A percentile compares a stretch with the other conserved stretches of the same genome.
Evolutionary conservation across 192 early-diverging fungal genomes (phyloP).

Genomic region (Coemansia guatemalensis): DNA sequence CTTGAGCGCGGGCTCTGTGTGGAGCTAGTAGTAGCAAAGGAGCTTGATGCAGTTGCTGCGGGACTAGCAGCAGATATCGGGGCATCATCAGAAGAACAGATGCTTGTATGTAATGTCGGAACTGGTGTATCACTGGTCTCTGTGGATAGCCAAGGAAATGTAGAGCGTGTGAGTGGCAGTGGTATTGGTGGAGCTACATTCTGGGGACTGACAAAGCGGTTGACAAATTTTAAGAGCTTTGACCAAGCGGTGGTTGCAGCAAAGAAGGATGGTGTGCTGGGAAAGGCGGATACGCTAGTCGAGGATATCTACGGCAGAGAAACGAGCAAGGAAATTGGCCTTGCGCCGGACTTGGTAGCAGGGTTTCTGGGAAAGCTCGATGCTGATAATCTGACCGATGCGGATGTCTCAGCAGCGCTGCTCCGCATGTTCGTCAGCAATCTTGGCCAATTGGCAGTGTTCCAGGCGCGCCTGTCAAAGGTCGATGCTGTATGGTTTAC

Average conservation of each 20-base stretch:
- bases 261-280: slow-evolving; percentile 13
- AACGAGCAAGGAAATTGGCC: slow-evolving; percentile 40
- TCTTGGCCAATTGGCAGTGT: slow-evolving; percentile 46
- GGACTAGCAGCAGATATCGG: slow-evolving; percentile 15
- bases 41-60: slow-evolving; percentile 28
- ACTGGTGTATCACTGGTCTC: slow-evolving; percentile 45
- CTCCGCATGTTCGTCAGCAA: slow-evolving; percentile 48
- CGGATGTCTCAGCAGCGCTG: slow-evolving; percentile 37
- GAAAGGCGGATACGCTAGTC: slow-evolving; percentile 40
- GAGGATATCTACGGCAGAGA: slow-evolving; percentile 50
- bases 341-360: slow-evolving; percentile 48
- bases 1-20: slow-evolving; percentile 20
- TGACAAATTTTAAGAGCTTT: slow-evolving; percentile 38
- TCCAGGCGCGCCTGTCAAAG: slow-evolving; percentile 34
- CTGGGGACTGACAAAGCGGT: slow-evolving; percentile 41
- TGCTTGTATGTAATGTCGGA: slow-evolving; percentile 45
- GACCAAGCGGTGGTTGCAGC: slow-evolving; percentile 18
- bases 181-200: slow-evolving; percentile 48
- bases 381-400: slow-evolving; percentile 14
- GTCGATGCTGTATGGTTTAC: slow-evolving; percentile 36
- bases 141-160: slow-evolving; percentile 10
- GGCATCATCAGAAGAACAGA: slow-evolving; percentile 3
- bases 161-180: slow-evolving; percentile 47
- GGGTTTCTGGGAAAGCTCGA: slow-evolving; percentile 49
- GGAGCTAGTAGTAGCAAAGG: slow-evolving; percentile 22